Evolutionary conservation across 2,329 filamentous ascomycete genomes (phyloP).

Genomic region (Ophiostoma sp.): DNA sequence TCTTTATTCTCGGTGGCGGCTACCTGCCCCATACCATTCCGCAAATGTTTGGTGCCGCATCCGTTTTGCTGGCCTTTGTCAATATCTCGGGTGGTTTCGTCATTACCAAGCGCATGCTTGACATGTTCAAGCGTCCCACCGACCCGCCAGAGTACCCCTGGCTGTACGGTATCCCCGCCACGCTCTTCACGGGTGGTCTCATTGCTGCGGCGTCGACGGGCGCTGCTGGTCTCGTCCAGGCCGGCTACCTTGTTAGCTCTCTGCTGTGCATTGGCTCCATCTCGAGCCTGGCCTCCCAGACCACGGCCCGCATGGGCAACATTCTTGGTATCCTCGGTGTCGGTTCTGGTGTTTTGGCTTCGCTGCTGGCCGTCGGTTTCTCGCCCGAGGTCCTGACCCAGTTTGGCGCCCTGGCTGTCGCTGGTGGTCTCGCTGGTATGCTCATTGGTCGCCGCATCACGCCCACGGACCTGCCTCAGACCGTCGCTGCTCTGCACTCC

Average conservation of each 20-base stretch:
- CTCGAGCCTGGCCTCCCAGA: conserved; percentile 76
- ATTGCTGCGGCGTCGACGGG: conserved; percentile 78
- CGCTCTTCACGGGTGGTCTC: conserved; percentile 78
- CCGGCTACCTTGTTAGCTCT: conserved; percentile 82
- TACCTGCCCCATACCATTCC: conserved; percentile 75
- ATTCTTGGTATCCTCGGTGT: conserved; percentile 85
- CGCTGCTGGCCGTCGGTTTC: conserved; percentile 78
- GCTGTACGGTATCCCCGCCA: conserved; percentile 77
- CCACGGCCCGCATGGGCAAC: conserved; percentile 82
- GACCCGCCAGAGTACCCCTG: conserved; percentile 87
- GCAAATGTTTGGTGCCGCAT: conserved; percentile 73
- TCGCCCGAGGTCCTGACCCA: conserved; percentile 75
- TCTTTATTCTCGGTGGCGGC: conserved; percentile 86
- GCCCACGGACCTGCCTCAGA: conserved; percentile 84
- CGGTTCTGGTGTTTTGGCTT: conserved; percentile 77
- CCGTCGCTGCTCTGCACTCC: conserved; percentile 83
- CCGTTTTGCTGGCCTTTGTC: conserved; percentile 81
- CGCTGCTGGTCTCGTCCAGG: conserved; percentile 80
- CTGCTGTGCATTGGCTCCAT: conserved; percentile 83
- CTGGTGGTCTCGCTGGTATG: conserved; percentile 67
- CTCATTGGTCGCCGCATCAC: conserved; percentile 84
- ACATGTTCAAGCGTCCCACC: conserved; percentile 85
- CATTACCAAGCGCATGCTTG: conserved; percentile 89
- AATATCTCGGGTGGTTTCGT: conserved; percentile 89
- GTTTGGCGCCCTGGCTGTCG: conserved; percentile 71